Conservation (phyloP, 2,329 filamentous ascomycete genomes). For the Hymenoscyphus infarciens region DNA sequence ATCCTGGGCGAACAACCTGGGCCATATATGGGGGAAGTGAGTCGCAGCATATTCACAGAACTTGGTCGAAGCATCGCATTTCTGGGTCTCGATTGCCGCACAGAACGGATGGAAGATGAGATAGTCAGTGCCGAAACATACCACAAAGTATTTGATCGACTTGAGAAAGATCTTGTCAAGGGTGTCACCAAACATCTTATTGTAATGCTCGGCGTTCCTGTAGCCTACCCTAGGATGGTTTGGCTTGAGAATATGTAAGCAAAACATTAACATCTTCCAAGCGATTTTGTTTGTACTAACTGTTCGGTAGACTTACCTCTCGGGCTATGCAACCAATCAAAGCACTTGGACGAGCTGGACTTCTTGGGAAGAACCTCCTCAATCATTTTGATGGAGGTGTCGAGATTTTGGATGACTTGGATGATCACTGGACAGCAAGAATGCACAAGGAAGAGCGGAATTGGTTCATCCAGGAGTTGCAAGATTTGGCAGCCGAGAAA, state of each 20-base stretch:
- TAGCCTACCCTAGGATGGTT: conserved; percentile 75
- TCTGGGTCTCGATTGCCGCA: conserved; percentile 85
- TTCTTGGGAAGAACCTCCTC: conserved; percentile 71
- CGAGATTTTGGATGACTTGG: conserved; percentile 82
- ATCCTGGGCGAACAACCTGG: conserved; percentile 74
- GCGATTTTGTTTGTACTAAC: not conserved
- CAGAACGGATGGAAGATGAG: conserved; percentile 80
- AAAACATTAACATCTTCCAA: not conserved
- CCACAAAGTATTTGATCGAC: conserved; percentile 80
- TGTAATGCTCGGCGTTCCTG: conserved; percentile 78
- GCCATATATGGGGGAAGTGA: conserved; percentile 84
- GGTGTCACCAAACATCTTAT: conserved; percentile 87
- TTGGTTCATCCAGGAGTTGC: conserved; percentile 83
- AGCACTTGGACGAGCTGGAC: conserved; percentile 74
- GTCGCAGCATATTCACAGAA: conserved; percentile 80
- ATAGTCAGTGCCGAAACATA: conserved; percentile 79
- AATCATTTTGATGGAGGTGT: conserved; percentile 91
- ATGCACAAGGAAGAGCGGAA: conserved; percentile 89
- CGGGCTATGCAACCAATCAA: conserved; percentile 61
- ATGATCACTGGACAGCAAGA: conserved; percentile 97
- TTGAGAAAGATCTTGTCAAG: conserved; percentile 75
- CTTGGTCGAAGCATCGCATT: conserved; percentile 77
- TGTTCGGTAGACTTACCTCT: conserved; percentile 5
- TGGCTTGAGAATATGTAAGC: conserved; percentile 69
- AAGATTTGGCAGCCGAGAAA: conserved; percentile 89